Evolutionary conservation across 768 basidiomycete species (phyloP).

Genomic region (Tricholoma saponaceum): DNA sequence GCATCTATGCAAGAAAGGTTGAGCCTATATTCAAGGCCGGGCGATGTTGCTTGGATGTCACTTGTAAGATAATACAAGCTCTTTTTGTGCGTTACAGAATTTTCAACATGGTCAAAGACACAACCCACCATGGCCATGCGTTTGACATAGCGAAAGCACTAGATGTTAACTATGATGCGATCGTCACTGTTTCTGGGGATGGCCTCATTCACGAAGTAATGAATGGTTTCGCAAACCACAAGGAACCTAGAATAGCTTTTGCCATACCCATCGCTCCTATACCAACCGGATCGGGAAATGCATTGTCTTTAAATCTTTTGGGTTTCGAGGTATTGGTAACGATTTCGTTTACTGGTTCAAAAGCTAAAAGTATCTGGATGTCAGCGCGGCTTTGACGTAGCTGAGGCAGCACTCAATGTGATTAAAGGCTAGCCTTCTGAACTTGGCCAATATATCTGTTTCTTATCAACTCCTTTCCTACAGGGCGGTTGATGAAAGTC

Average conservation of each 20-base stretch:
- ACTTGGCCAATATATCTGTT: background rate
- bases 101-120: conserved; percentile 39
- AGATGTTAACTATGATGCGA: conserved; percentile 59
- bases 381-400: conserved; percentile 69
- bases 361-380: background rate
- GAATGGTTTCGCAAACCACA: conserved; percentile 75
- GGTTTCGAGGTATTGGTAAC: conserved; percentile 49
- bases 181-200: conserved; percentile 79
- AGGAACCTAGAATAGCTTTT: conserved; percentile 56
- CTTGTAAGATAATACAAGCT: conserved; percentile 58
- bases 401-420: conserved; percentile 67
- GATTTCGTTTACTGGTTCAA: background rate
- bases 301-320: conserved; percentile 65
- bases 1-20: conserved; percentile 52
- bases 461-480: background rate
- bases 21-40: conserved; percentile 73
- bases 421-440: conserved; percentile 59
- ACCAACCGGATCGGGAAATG: conserved; percentile 83
- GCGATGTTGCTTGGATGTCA: conserved; percentile 56
- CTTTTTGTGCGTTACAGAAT: background rate
- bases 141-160: conserved; percentile 56
- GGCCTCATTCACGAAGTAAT: conserved; percentile 80
- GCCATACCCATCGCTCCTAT: conserved; percentile 70
- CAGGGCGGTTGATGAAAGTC: conserved; percentile 69
- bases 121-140: conserved; percentile 61